phyloP scores from a whole-genome alignment of 331 rosid species.

The Malus hybrid region DNA sequence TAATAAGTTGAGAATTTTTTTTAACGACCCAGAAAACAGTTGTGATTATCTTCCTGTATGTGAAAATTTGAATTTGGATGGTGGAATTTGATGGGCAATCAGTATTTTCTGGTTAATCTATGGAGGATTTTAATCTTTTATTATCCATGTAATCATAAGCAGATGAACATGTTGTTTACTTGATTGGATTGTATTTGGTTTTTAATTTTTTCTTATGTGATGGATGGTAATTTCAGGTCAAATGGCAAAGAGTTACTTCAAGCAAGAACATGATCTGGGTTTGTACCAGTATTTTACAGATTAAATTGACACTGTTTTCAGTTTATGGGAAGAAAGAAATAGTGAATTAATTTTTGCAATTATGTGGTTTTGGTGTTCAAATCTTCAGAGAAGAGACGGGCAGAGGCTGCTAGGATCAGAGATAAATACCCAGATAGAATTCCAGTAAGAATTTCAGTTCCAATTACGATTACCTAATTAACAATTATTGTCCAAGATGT shows the following conservation, averaged over 20 bases:
- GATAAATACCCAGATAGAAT: constrained; percentile 80
- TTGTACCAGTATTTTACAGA: not conserved
- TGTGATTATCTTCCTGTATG: not conserved
- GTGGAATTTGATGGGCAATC: not conserved
- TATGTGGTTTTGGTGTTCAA: not conserved
- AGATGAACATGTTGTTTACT: not conserved
- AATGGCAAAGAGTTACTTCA: constrained; percentile 95
- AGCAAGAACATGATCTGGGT: constrained; percentile 98
- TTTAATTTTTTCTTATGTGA: not conserved
- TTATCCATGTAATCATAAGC: not conserved
- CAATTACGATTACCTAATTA: not conserved
- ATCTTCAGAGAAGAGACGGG: constrained; percentile 66
- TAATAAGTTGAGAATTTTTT: not conserved
- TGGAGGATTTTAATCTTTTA: not conserved
- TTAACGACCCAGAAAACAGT: not conserved
- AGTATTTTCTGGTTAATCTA: not conserved
- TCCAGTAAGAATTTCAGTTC: constrained; percentile 42
- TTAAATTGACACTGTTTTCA: not conserved
- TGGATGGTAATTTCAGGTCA: constrained; percentile 40
- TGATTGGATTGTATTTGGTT: not conserved
- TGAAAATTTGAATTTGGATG: not conserved
- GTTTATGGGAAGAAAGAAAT: not conserved
- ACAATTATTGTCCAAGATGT: not conserved
- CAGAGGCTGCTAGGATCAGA: constrained; percentile 75
- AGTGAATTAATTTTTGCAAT: not conserved